Base-by-base conservation (phyloP, 441 rosid genomes). In the Sinapis alba region DNA sequence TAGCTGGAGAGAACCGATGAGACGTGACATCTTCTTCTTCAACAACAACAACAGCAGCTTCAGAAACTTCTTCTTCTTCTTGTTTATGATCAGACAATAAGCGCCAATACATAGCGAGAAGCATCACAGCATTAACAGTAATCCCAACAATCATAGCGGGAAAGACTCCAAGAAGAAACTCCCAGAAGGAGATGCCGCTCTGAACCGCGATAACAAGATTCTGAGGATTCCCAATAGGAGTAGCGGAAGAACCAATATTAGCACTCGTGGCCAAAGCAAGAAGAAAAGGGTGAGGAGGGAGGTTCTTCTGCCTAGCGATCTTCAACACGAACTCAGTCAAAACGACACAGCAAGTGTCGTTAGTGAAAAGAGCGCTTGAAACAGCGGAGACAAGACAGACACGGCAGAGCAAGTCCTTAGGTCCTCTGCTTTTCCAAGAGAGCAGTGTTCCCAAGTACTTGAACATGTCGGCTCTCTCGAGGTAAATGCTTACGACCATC, bases 171-270 rank as follows among this genome's bases (percentile, higher is more conserved):
- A 74, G 26, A 30, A 84, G 80, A 79, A 94, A 89, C 16, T 68
- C 68, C 67, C 89, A 83, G 8, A 89, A 94, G 0, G 89, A 69
- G 69, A 90, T 86, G 69, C 78, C 73, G 66, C 93, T 85, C 65
- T 83, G 83, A 60, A 92, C 80, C 2, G 96, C 97, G 6, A 94
- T 89, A 4, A 92, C 93, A 69, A 94, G 85, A 76, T 92, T 92
- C 71, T 94, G 98, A 2, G 97, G 97, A 34, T 92, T 94, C 21
- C 97, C 97, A 43, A 92, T 94, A 0, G 95, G 96, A 69, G 97
- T 92, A 3, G 90, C 93, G 0, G 98, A 78, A 13, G 97, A 94
- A 3, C 98, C 97, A 0, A 90, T 92, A 67, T 94, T 94, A 0
- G 97, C 89, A 72, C 92, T 84, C 0, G 97, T 85, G 47, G 97